These are phyloP conservation scores for Aspergillus aculeatinus DNA, from an alignment of 2,329 filamentous ascomycete genomes.

Conservation along the genomic window DNA sequence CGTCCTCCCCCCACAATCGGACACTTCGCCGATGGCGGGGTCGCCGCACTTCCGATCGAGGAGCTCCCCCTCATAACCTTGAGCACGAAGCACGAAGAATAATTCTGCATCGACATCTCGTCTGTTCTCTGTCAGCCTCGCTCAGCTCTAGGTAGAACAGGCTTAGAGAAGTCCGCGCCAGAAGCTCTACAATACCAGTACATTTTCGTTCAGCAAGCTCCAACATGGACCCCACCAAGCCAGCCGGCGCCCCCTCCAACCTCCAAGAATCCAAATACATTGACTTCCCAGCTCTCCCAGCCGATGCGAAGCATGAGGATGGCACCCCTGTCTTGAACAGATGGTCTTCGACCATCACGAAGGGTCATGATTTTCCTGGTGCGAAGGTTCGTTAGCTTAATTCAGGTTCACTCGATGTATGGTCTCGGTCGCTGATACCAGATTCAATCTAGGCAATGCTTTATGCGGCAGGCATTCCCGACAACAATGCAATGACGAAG, in stretches of 20 bases:
- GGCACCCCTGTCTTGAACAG: constrained; percentile 72
- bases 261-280: constrained; percentile 54
- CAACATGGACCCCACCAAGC: constrained; percentile 26
- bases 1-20: constrained; percentile 19
- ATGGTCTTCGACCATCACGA: constrained; percentile 80
- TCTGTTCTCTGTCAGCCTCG: constrained; percentile 10
- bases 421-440: neutral
- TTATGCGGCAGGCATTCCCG: constrained; percentile 85
- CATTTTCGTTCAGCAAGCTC: constrained; percentile 2
- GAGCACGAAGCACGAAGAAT: constrained; percentile 4
- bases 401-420: neutral
- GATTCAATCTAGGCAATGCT: constrained; percentile 73
- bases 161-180: too few relatives aligned
- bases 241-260: constrained; percentile 22
- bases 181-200: neutral
- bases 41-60: constrained; percentile 20
- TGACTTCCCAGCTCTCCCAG: constrained; percentile 56
- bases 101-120: constrained; percentile 17
- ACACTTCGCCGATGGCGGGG: constrained; percentile 20
- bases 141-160: neutral
- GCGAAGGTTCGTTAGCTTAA: constrained; percentile 63
- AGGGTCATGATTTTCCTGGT: constrained; percentile 84
- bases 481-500: constrained; percentile 80
- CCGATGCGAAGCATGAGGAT: constrained; percentile 52
- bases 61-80: constrained; percentile 23